Conservation (phyloP, 345 rosid species). For the Moringa oleifera region DNA sequence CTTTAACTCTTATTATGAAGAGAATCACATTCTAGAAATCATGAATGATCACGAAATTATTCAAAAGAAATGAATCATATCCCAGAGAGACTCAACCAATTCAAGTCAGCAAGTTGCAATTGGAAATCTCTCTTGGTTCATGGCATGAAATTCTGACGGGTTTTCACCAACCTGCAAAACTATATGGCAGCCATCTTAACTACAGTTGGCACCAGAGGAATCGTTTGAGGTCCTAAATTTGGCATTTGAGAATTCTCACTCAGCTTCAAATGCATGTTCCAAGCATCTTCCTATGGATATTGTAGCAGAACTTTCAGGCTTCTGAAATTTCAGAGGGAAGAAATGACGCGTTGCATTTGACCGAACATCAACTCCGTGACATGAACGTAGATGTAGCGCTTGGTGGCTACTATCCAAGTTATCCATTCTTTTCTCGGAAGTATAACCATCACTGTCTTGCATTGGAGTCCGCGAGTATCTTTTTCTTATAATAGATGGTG, state of each 20-base stretch:
- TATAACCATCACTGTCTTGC: not conserved
- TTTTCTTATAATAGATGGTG: constrained; percentile 47
- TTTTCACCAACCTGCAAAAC: not conserved
- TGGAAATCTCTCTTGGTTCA: too few relatives aligned
- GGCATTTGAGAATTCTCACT: not conserved
- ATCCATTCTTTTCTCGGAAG: not conserved
- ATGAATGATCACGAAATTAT: too few relatives aligned
- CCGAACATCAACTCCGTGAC: not conserved
- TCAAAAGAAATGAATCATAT: too few relatives aligned
- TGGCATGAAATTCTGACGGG: too few relatives aligned
- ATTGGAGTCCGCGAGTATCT: constrained; percentile 7
- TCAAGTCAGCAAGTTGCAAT: too few relatives aligned
- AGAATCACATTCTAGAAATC: too few relatives aligned
- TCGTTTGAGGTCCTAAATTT: not conserved
- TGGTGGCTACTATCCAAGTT: not conserved
- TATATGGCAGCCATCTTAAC: not conserved
- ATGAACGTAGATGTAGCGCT: not conserved
- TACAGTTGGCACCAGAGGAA: not conserved
- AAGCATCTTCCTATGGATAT: constrained; percentile 12
- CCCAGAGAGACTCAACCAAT: too few relatives aligned
- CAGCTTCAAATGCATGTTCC: constrained; percentile 13
- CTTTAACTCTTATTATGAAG: too few relatives aligned
- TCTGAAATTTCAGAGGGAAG: constrained; percentile 18
- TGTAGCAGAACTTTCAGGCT: constrained; percentile 8
- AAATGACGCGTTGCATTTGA: constrained; percentile 6